Base-by-base conservation (phyloP, 1,284 basidiomycete genomes). In the Volvariella volvacea region DNA sequence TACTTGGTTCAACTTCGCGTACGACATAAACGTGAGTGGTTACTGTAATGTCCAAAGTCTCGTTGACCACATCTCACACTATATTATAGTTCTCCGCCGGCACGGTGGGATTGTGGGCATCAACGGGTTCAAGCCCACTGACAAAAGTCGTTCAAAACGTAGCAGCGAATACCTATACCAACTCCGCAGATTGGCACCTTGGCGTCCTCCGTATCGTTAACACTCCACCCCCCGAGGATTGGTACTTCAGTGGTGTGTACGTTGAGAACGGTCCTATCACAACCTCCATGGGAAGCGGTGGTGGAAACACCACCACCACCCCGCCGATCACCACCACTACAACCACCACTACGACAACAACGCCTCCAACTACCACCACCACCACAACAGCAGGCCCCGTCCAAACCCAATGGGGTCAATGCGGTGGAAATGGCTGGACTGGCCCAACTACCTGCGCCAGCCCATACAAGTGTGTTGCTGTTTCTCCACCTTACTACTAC, bases 1-100 rank as follows among this genome's bases (percentile, higher is more conserved):
- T 40, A 73, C 71, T 31, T 80, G 78, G 78, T 78, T 72, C 65
- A 81, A 81, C 66, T 79, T 80, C 53, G 77, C 77, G 20, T 79
- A 79, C 52, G 74, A 79, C 50, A 78, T 79, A 51, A 65, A 80
- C 53, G 74, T 74, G 42, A 51, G 72, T 62, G 15, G n/a, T n/a
- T 40, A 10, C 30, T 37, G 22, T 25, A 42, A 36, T 8, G 34
- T n/a, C 9, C 30, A n/a, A 31, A 31, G 30, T 9, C 30, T 22
- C 20, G 34, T 49, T 3, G 34, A 40, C 16, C 42, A 22, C 15
- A 33, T 25, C 20, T 40, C 3, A 31, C 12, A 41, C 2, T 25
- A 6, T 33, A 30, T 6, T 44, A 10, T 43, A 79, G 73, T 80
- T 83, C 63, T 65, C 62, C 44, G 65, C 64, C 2, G 59, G 61